Evolutionary conservation across 2,329 filamentous ascomycete species (phyloP), one percentile per base, ranked within the genome.

Genomic region (Botrytis porri): DNA sequence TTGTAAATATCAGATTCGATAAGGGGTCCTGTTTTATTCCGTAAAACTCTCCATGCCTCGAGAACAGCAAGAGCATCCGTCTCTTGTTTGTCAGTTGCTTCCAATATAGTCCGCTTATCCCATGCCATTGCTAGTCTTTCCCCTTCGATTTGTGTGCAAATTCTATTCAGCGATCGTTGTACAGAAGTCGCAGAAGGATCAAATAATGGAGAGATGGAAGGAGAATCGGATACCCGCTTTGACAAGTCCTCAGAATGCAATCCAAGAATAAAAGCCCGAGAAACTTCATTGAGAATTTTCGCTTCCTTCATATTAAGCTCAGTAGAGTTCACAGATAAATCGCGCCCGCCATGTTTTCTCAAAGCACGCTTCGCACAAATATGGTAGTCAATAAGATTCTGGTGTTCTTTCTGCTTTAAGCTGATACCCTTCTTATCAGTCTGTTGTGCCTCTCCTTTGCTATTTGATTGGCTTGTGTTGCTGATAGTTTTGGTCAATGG

Each of bases 91-190:
- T 80, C 76, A 41, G 82, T 81, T 39, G 76, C 79, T 73, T 84
- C 84, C n/a, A 69, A 77, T 1, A 84, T 74, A 7, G 71, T 76
- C 22, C 78, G 80, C 60, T 66, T 78, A 32, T 86, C 84, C 83
- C 84, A 88, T 4, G 82, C 77, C 78, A 86, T 83, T 1, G 86
- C 81, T 35, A 89, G 78, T 32, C 82, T 81, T 77, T 90, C 88
- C 12, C 88, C 88, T 76, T 91, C 88, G 2, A 85, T 80, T 75
- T 90, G 87, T 22, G 82, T 84, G 74, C 83, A 85, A 3, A 88
- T 83, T 0, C 87, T 87, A n/a, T 83, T 80, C 0, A 91, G 83
- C 5, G 88, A 87, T 57, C 86, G 85, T 35, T 76, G 76, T 6
- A 77, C 45, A 35, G 69, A 69, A 32, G 75, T 74, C 8, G 75